Evolutionary conservation across 441 rosid genomes (phyloP), one percentile per base, ranked within the genome.

Genomic region (Euphorbia neoarborescens): DNA sequence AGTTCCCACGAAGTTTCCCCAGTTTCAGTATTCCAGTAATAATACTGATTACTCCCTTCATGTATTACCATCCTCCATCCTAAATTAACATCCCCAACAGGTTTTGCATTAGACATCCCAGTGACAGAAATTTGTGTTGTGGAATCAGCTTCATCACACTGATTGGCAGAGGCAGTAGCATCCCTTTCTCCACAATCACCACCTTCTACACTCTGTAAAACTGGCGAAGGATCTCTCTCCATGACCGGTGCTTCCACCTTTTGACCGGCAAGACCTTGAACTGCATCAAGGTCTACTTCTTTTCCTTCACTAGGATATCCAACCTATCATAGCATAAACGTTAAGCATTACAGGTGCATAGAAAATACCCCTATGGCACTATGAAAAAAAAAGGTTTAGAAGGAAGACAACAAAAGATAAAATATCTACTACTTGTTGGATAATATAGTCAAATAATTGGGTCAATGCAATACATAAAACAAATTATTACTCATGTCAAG

Each of bases 1-100:
- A 86, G 74, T 70, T 90, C 97, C 99, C 99, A 94, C 17, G 97
- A 90, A 48, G 99, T 94, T 85, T 94, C 96, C 71, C 99, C 99
- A 59, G 98, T 94, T 83, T 81, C 93, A 70, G 80, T 80, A 75
- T 94, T 94, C 99, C 99, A 94, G 84, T 94, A 94, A 80, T 94
- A 94, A 79, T 87, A 92, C 75, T 83, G 97, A 75, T 77, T 84
- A 74, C 87, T 90, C 84, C 90, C 99, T 75, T 88, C 99, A 74
- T 94, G 97, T 86, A 90, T 78, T 67, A 94, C 89, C 72, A 90
- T 80, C 86, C 84, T 90, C 99, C 99, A 94, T 71, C 85, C 88
- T 11, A 73, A 82, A 78, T 82, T 81, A 69, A 74, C 80, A 76
- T 85, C 93, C 66, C 80, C 88, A 70, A 72, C 40, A 69, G 73